Base-by-base conservation (phyloP, 2,329 filamentous ascomycete species). In the Botrytis pseudocinerea region DNA sequence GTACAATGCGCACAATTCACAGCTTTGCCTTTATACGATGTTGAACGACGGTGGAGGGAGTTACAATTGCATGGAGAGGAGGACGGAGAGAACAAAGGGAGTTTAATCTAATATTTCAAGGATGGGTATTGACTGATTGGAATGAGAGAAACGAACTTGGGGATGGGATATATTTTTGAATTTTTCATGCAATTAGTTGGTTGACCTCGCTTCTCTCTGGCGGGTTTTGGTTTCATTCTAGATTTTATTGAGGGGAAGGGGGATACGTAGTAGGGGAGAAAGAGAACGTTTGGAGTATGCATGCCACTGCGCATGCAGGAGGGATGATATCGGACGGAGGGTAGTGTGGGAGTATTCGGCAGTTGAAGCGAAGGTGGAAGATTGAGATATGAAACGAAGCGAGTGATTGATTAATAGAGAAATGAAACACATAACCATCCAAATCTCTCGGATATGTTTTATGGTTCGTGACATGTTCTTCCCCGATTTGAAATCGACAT, bases 401-500 rank as follows among this genome's bases (percentile, higher is more conserved):
- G 25, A 54, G 25, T 54, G 64, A 68, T 38, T 54, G 64, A 66
- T 51, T 40, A 16, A 66, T 66, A 51, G 64, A 66, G 64, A 66
- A 66, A 40, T 66, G 64, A 54, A 66, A 20, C 54, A 38, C 16
- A 54, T 66, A 66, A 46, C 32, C 35, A n/a, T 66, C 22, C 25
- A 38, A 51, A 16, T 22, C 10, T 22, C 46, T 14, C 5, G 4
- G n/a, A 57, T 57, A 57, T 32, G 18, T 57, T 8, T 28, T 18
- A 57, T 28, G n/a, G 7, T 32, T 4, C 6, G n/a, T 57, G n/a
- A 57, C 18, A 28, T 18, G 3, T 48, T 10, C 4, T 57, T 18
- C 14, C 2, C 16, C 14, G 16, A 28, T 57, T 57, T 32, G 6
- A 28, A 28, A 4, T 9, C 14, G n/a, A 28, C 0, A 57, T 57